Percentiles rank a stretch among this genome's conserved stretches.
phyloP scores from a whole-genome alignment of 192 early-diverging fungal genomes.

The Backusella morwellensis region DNA sequence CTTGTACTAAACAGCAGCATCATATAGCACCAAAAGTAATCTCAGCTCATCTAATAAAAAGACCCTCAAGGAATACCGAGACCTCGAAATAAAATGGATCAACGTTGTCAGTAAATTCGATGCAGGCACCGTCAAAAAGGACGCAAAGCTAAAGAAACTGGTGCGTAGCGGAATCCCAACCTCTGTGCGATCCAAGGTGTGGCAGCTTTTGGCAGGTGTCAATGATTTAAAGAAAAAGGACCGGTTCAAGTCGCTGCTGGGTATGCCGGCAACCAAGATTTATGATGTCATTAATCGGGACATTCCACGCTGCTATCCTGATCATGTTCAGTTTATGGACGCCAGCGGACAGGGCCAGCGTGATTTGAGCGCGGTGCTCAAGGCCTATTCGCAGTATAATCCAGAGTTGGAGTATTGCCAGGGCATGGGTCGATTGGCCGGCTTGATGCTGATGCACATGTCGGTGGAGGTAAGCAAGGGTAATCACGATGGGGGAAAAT shows the following conservation, averaged over 20 bases:
- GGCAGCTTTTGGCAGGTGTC: slow-evolving; percentile 63
- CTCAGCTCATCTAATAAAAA: slow-evolving; percentile 11
- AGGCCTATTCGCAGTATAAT: slow-evolving; percentile 89
- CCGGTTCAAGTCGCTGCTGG: slow-evolving; percentile 40
- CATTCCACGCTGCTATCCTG: slow-evolving; percentile 81
- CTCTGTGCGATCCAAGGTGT: slow-evolving; percentile 66
- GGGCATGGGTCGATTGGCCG: slow-evolving; percentile 92
- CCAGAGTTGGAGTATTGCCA: slow-evolving; percentile 89
- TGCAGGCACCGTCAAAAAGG: slow-evolving; percentile 35
- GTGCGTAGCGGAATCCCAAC: slow-evolving; percentile 67
- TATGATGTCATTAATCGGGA: slow-evolving; percentile 93
- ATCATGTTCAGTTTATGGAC: slow-evolving; percentile 79
- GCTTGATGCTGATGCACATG: slow-evolving; percentile 88
- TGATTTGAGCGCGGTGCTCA: slow-evolving; percentile 75
- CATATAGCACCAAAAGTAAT: neutral
- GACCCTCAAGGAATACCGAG: slow-evolving; percentile 39
- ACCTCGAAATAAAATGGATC: slow-evolving; percentile 46
- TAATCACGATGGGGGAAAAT: slow-evolving; percentile 38
- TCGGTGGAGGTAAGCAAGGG: slow-evolving; percentile 57
- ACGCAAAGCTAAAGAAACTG: slow-evolving; percentile 67
- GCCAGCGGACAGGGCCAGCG: slow-evolving; percentile 68
- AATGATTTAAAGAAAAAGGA: slow-evolving; percentile 48
- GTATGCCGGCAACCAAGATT: slow-evolving; percentile 46
- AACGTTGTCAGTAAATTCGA: slow-evolving; percentile 36
- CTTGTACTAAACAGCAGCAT: too few species aligned